Percentiles rank a stretch among this genome's conserved stretches.
These are phyloP conservation scores for Wallacemonas sp. DNA, from an alignment of 208 protist species.

Conservation along the genomic window DNA sequence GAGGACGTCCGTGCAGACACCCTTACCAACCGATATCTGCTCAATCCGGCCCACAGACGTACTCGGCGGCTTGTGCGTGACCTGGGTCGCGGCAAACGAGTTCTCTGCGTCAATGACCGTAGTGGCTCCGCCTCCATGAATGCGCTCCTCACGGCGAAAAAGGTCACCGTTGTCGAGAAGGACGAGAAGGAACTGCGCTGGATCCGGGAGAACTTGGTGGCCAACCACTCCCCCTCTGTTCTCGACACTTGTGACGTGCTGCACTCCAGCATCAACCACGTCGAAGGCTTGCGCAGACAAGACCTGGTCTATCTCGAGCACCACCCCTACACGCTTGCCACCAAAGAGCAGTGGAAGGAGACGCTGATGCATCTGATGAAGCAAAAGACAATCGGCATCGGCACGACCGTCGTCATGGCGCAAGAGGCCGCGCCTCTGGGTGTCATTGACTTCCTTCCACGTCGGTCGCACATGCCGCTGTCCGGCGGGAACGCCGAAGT, in stretches of 20 bases:
- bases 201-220: constrained; percentile 64
- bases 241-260: constrained; percentile 64
- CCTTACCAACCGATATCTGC: constrained; percentile 42
- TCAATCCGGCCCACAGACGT: constrained; percentile 71
- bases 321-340: constrained; percentile 42
- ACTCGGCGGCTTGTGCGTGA: constrained; percentile 68
- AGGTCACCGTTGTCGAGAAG: constrained; percentile 59
- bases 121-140: constrained; percentile 65
- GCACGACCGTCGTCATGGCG: constrained; percentile 62
- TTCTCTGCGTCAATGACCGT: constrained; percentile 79
- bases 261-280: constrained; percentile 31
- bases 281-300: constrained; percentile 20
- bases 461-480: constrained; percentile 7
- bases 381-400: constrained; percentile 46
- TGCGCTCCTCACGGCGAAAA: constrained; percentile 72
- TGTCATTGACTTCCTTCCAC: constrained; percentile 47
- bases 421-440: constrained; percentile 71
- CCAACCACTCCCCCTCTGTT: constrained; percentile 57
- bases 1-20: constrained; percentile 27
- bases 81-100: constrained; percentile 52
- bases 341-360: constrained; percentile 49
- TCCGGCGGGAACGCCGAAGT: constrained; percentile 15
- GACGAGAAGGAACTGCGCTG: constrained; percentile 43
- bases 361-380: constrained; percentile 35
- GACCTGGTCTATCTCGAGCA: constrained; percentile 82